phyloP scores from a whole-genome alignment of 805 yeast species.

The Ogataea nitratoaversa region DNA sequence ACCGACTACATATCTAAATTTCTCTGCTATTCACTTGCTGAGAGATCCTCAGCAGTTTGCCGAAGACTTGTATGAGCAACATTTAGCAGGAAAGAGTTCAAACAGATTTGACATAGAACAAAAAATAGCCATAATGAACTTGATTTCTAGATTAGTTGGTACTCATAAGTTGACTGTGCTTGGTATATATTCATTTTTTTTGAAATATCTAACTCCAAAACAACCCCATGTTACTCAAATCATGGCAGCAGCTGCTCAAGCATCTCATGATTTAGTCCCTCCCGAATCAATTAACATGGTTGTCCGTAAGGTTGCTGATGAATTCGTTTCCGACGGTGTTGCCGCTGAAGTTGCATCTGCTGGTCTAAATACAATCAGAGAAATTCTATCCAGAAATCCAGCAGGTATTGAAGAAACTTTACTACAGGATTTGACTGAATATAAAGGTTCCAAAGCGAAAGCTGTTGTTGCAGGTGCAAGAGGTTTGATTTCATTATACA shows the following conservation, averaged over 20 bases:
- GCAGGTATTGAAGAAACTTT: conserved; percentile 85
- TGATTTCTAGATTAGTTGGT: conserved; percentile 86
- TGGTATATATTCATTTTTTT: conserved; percentile 83
- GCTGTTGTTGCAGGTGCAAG: conserved; percentile 94
- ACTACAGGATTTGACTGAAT: conserved; percentile 84
- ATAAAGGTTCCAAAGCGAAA: conserved; percentile 90
- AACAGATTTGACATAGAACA: conserved; percentile 81
- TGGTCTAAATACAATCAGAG: conserved; percentile 93
- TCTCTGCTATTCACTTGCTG: conserved; percentile 88
- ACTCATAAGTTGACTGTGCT: conserved; percentile 88
- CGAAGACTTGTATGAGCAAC: conserved; percentile 70
- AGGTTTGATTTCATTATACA: conserved; percentile 74
- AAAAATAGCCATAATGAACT: conserved; percentile 80
- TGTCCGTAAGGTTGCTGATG: conserved; percentile 91
- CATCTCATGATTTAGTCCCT: conserved; percentile 94
- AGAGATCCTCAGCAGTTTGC: conserved; percentile 99
- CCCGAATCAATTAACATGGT: conserved; percentile 83
- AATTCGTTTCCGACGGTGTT: conserved; percentile 97
- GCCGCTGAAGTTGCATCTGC: conserved; percentile 98
- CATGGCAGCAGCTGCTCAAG: conserved; percentile 96
- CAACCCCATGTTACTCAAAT: conserved; percentile 92
- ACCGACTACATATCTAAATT: conserved; percentile 71
- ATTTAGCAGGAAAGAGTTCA: conserved; percentile 63
- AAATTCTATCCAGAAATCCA: conserved; percentile 89
- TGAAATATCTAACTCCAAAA: conserved; percentile 90